phyloP scores from a whole-genome alignment of 495 filamentous ascomycete species.

The Penicillium waksmanii region DNA sequence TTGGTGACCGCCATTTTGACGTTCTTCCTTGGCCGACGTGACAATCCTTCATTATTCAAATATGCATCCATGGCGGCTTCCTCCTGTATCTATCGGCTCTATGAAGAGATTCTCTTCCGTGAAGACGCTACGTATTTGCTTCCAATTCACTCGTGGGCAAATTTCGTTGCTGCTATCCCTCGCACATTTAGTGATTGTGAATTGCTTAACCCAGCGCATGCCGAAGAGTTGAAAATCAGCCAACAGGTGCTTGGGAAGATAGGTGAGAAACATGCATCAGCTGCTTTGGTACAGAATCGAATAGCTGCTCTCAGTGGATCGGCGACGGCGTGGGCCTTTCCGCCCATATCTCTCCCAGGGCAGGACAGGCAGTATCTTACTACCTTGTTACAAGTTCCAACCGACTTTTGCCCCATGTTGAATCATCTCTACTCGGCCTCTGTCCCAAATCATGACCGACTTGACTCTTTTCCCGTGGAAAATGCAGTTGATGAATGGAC shows the following conservation, averaged over 20 bases:
- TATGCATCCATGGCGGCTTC: slow-evolving; percentile 21
- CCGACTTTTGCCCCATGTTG: slow-evolving; percentile 15
- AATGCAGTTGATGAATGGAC: background rate
- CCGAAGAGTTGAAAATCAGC: slow-evolving; percentile 10
- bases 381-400: slow-evolving; percentile 11
- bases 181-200: slow-evolving; percentile 17
- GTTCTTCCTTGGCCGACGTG: slow-evolving; percentile 19
- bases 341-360: background rate
- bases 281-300: slow-evolving; percentile 2
- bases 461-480: background rate
- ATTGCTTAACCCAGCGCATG: slow-evolving; percentile 5
- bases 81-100: slow-evolving; percentile 21
- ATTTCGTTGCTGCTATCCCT: slow-evolving; percentile 22
- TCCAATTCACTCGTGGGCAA: slow-evolving; percentile 19
- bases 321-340: background rate
- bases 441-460: background rate
- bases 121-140: slow-evolving; percentile 15
- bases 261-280: slow-evolving; percentile 17
- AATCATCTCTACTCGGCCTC: background rate
- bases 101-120: slow-evolving; percentile 23
- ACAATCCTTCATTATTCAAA: slow-evolving; percentile 15
- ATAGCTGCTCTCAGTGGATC: background rate
- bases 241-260: slow-evolving; percentile 13
- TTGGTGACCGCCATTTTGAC: slow-evolving; percentile 20
- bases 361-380: background rate